Base-by-base conservation (phyloP, 2,329 filamentous ascomycete species). In the Colletotrichum incanum region DNA sequence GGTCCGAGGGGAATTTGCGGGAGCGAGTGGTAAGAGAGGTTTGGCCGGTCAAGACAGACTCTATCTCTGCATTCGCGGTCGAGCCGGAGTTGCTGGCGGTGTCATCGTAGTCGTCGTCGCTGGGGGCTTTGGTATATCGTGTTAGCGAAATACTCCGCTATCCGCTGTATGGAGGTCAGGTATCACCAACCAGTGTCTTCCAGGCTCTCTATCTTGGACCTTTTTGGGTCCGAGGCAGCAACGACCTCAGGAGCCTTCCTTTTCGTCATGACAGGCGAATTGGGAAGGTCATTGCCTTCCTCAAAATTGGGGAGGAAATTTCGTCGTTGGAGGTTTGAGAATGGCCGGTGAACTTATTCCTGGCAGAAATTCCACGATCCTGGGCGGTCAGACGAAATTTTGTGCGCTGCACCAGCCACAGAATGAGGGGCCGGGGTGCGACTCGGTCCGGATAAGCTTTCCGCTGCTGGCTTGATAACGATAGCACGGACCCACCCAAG, bases 1-100 rank as follows among this genome's bases (percentile, higher is more conserved):
- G 86, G 79, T 90, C 93, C 52, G 91, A 93, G 4, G 92, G 92
- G 73, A 90, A 91, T 70, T 87, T 89, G 70, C 84, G 82, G 5
- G 67, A 73, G 47, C 71, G 71, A 7, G 71, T 74, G 16, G 73
- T 73, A 20, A 73, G 45, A 3, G 73, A 67, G 16, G 73, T 74
- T 7, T 73, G 72, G 1, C 71, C 73, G 6, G 73, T 74, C 58
- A 65, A 45, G 4, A 67, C 71, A 11, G 73, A 71, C 55, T 74
- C 73, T 23, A 72, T 63, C 47, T 73, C 73, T 26, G 71, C 71
- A 20, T 73, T 67, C 47, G 43, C 60, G 9, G 73, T 74, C 37
- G 67, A 73, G 26, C 39, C 67, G 8, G 73, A 73, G 23, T 67
- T 65, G 50, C 66, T 74, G 39, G 73, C 72, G n/a, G 73, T 68